Conservation (phyloP, 1,284 basidiomycete species). For the Afroboletus lepidellus region DNA sequence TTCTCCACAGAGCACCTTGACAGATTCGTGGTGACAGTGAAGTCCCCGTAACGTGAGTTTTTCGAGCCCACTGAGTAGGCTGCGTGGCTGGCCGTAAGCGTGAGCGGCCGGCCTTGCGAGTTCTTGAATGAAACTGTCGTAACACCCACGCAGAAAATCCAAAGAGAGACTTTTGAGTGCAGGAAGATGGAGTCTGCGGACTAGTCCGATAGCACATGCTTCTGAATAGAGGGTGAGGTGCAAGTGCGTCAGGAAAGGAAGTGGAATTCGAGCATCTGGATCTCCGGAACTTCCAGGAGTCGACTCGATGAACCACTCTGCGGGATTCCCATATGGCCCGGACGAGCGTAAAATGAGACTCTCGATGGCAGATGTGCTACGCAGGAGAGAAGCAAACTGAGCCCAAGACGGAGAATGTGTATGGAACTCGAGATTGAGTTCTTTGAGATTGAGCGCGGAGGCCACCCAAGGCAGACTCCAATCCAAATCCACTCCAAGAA, state of each 20-base stretch:
- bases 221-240: not conserved
- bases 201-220: not conserved
- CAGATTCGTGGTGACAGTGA: not conserved
- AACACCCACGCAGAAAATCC: not conserved
- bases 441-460: slow-evolving; percentile 39
- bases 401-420: slow-evolving; percentile 50
- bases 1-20: not conserved
- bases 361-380: slow-evolving; percentile 48
- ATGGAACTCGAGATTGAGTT: slow-evolving; percentile 59
- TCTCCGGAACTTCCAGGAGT: slow-evolving; percentile 22
- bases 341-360: slow-evolving; percentile 49
- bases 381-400: slow-evolving; percentile 40
- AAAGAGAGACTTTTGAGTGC: not conserved
- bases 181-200: not conserved
- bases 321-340: slow-evolving; percentile 29
- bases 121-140: not conserved
- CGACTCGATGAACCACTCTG: slow-evolving; percentile 35
- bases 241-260: slow-evolving; percentile 32
- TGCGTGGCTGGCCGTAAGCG: not conserved
- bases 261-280: slow-evolving; percentile 38
- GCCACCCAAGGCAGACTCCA: slow-evolving; percentile 49
- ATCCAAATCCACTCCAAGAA: slow-evolving; percentile 68
- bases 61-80: not conserved
- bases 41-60: not conserved
- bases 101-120: not conserved